These are phyloP conservation scores for Rhododendron simsii DNA, from an alignment of 148 eudicot species.

Conservation along the genomic window DNA sequence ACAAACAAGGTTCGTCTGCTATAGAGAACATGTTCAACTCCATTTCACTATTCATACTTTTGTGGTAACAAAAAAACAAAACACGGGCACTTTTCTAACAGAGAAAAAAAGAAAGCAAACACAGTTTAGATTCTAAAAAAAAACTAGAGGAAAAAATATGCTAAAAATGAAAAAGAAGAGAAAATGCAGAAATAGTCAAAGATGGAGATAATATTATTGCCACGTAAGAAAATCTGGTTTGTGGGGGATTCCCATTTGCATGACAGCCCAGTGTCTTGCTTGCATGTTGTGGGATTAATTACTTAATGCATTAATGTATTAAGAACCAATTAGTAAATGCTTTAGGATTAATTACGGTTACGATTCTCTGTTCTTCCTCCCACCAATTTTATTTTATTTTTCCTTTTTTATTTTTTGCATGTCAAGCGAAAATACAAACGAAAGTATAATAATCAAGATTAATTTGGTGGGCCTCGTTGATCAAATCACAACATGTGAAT, in stretches of 20 bases:
- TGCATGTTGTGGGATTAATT: neutral
- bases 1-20: too few relatives aligned
- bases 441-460: neutral
- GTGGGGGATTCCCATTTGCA: neutral
- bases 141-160: neutral
- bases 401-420: neutral
- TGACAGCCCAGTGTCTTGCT: neutral
- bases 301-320: neutral
- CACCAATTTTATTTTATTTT: neutral
- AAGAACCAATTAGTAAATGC: neutral
- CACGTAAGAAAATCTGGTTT: neutral
- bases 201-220: neutral
- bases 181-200: too few relatives aligned
- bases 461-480: neutral
- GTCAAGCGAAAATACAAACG: neutral
- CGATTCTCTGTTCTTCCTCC: neutral
- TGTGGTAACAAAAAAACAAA: neutral
- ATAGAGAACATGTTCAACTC: neutral
- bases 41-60: neutral
- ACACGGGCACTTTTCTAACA: neutral
- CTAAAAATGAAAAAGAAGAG: neutral
- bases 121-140: neutral
- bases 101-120: neutral
- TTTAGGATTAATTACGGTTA: neutral
- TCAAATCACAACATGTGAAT: too few relatives aligned